phyloP scores from a whole-genome alignment of 1,284 basidiomycete species.

The Singerocomus inundabilis region DNA sequence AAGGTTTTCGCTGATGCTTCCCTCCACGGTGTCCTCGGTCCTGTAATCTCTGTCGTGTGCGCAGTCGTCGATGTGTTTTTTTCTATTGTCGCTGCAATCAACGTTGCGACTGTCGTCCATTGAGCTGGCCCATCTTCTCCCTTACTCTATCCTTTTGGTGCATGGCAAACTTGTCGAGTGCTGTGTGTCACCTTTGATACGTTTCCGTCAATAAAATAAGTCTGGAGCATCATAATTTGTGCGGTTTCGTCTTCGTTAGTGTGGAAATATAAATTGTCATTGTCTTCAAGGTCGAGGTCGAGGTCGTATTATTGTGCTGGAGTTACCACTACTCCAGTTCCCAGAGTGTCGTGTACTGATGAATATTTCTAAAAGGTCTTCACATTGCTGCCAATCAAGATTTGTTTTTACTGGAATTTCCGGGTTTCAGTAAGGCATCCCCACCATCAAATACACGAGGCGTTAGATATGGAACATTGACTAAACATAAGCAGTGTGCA shows the following conservation, averaged over 20 bases:
- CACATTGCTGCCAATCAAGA: too few relatives aligned
- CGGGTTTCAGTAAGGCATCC: too few relatives aligned
- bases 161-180: conserved; percentile 10
- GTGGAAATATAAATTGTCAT: too few relatives aligned
- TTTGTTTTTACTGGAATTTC: too few relatives aligned
- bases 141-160: conserved; percentile 1
- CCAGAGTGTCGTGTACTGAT: too few relatives aligned
- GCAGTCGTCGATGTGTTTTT: background rate
- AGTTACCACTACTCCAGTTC: too few relatives aligned
- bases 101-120: background rate
- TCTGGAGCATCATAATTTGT: background rate
- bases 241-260: background rate
- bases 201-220: background rate
- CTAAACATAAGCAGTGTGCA: too few relatives aligned
- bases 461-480: too few relatives aligned
- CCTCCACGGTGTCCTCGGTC: conserved; percentile 7
- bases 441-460: too few relatives aligned
- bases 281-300: too few relatives aligned
- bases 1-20: background rate
- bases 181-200: conserved; percentile 6
- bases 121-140: conserved; percentile 2
- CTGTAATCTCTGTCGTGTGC: conserved; percentile 2
- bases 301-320: too few relatives aligned
- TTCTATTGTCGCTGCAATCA: background rate
- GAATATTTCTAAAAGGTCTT: too few relatives aligned